Percentiles rank a stretch among this genome's conserved stretches.
These are phyloP conservation scores for Penicillium brasilianum DNA, from an alignment of 2,329 filamentous ascomycete species.

Conservation along the genomic window DNA sequence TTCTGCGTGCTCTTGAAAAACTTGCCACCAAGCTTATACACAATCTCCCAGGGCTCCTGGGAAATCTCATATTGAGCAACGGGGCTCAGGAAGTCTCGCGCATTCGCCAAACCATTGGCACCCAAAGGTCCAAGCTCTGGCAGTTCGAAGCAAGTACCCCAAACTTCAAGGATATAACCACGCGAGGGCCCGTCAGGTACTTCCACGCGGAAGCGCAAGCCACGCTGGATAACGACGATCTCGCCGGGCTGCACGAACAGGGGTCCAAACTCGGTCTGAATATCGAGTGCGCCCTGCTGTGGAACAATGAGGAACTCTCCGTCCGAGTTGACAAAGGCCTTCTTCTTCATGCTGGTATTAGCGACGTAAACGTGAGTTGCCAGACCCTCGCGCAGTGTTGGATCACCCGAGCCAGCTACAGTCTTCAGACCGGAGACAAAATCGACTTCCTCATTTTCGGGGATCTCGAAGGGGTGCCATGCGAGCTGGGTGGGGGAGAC, in stretches of 20 bases:
- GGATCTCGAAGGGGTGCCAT: slow-evolving; percentile 63
- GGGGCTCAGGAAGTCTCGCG: slow-evolving; percentile 68
- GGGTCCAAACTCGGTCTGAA: slow-evolving; percentile 70
- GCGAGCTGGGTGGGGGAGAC: slow-evolving; percentile 61
- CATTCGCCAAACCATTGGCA: slow-evolving; percentile 68
- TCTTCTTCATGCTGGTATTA: slow-evolving; percentile 61
- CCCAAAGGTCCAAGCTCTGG: slow-evolving; percentile 71
- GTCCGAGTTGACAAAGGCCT: slow-evolving; percentile 66
- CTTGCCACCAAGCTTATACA: slow-evolving; percentile 66
- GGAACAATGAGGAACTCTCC: slow-evolving; percentile 70
- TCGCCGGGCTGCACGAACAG: slow-evolving; percentile 71
- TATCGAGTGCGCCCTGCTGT: slow-evolving; percentile 68
- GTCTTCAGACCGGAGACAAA: slow-evolving; percentile 62
- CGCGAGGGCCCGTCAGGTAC: slow-evolving; percentile 64
- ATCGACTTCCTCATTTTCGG: slow-evolving; percentile 55
- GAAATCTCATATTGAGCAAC: slow-evolving; percentile 62
- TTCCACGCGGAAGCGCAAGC: slow-evolving; percentile 67
- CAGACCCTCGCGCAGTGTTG: slow-evolving; percentile 61
- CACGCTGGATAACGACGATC: slow-evolving; percentile 68
- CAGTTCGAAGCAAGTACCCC: slow-evolving; percentile 67
- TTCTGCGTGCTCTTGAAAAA: slow-evolving; percentile 65
- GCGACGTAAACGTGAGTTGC: slow-evolving; percentile 62
- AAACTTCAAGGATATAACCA: slow-evolving; percentile 71
- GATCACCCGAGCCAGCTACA: slow-evolving; percentile 61
- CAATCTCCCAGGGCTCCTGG: slow-evolving; percentile 62